Base-by-base conservation (phyloP, 78 protist genomes). In the Dictyostelium intermedium region DNA sequence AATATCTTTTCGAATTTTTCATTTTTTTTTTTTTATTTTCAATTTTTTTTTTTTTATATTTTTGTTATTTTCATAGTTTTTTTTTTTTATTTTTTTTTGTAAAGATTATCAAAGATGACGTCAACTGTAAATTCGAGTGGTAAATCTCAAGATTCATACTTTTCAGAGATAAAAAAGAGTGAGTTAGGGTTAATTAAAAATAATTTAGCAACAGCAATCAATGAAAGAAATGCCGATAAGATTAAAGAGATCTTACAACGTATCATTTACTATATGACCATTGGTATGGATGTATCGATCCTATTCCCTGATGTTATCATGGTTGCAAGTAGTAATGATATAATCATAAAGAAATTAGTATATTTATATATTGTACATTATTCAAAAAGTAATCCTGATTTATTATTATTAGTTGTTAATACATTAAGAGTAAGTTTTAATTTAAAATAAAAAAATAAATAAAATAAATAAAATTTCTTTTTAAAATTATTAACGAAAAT, bases 261-360 rank as follows among this genome's bases (percentile, higher is more conserved):
- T 20, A 98, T 97, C 8, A 91, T 98, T 16, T 82, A 96, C 37
- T 97, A 91, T 91, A 98, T 98, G 99, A 98, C 99, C 14, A 91
- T 96, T 14, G 99, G 99, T 41, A 83, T 98, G 53, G 99, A 98
- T 66, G 98, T 98, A 11, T 96, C 99, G 13, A 10, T 86, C 2
- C 89, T 98, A 70, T 98, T 98, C 87, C 63, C 97, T 2, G 98
- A 98, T 43, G 96, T 98, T 91, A 91, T 97, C 47, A 91, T 97
- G 97, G 98, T 96, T 9, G 85, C 70, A 18, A 70, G 78, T 39
- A 73, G 84, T 66, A 92, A 72, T 47, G 74, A 93, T 82, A 45
- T 80, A 14, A 35, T 84, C 37, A 35, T 83, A 20, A 95, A 84
- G 69, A 95, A 84, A 60, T 43, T 83, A 9, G 91, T 82, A 1